Conservation (phyloP, 2,329 filamentous ascomycete species). For the Xylaria sp. region DNA sequence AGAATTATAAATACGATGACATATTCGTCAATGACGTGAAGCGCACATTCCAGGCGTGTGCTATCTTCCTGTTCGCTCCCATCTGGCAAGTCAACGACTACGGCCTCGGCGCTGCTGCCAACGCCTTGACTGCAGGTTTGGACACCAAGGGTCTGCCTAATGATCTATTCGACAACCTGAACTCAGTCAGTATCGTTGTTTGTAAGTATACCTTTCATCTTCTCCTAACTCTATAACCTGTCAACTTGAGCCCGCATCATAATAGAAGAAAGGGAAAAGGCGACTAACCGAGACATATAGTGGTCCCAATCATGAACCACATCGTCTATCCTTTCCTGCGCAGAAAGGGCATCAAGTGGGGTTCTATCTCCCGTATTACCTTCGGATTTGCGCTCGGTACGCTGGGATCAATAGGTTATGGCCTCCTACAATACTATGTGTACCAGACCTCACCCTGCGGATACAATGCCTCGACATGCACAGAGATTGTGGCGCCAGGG, state of each 20-base stretch:
- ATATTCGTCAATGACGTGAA: slow-evolving; percentile 71
- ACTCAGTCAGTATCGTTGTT: slow-evolving; percentile 56
- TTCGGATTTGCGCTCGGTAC: slow-evolving; percentile 58
- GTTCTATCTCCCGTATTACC: slow-evolving; percentile 58
- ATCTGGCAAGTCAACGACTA: slow-evolving; percentile 49
- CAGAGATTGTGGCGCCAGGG: slow-evolving; percentile 44
- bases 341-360: slow-evolving; percentile 53
- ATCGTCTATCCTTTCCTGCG: slow-evolving; percentile 56
- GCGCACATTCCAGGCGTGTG: slow-evolving; percentile 65
- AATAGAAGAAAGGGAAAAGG: neutral
- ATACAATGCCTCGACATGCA: slow-evolving; percentile 48
- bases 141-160: slow-evolving; percentile 57
- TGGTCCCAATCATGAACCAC: slow-evolving; percentile 56
- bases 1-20: slow-evolving; percentile 65
- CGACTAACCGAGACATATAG: slow-evolving; percentile 36
- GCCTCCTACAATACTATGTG: slow-evolving; percentile 47
- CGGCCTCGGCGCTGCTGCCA: slow-evolving; percentile 59
- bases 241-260: no score
- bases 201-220: slow-evolving; percentile 38
- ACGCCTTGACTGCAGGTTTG: slow-evolving; percentile 56
- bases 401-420: slow-evolving; percentile 51
- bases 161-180: slow-evolving; percentile 58
- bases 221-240: neutral
- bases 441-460: slow-evolving; percentile 49
- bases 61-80: slow-evolving; percentile 60